Evolutionary conservation across 495 filamentous ascomycete species (phyloP).

Genomic region (Aspergillus sclerotiicarbonarius): DNA sequence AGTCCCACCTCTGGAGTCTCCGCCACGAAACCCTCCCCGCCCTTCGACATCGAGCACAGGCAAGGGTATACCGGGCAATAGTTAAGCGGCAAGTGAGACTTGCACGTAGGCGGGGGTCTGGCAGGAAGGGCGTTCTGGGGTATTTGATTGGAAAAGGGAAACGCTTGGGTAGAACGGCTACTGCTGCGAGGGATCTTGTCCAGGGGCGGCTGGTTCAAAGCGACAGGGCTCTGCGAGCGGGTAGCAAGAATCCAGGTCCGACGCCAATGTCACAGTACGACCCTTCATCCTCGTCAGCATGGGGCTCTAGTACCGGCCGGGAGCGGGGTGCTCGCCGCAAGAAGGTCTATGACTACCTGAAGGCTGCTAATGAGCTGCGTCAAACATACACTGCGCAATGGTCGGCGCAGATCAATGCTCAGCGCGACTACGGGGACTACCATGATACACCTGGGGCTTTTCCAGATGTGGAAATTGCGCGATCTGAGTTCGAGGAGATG

Average conservation of each 20-base stretch:
- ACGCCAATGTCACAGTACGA: constrained; percentile 44
- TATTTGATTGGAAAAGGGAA: constrained; percentile 47
- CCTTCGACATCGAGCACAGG: constrained; percentile 66
- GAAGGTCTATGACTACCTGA: constrained; percentile 81
- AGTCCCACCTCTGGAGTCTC: constrained; percentile 61
- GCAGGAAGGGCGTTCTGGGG: constrained; percentile 45
- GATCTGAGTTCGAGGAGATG: constrained; percentile 85
- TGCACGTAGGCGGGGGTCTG: constrained; percentile 30
- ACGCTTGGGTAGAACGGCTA: constrained; percentile 30
- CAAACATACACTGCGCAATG: constrained; percentile 71
- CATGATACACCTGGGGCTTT: constrained; percentile 71
- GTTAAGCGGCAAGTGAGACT: constrained; percentile 59
- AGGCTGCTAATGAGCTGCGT: constrained; percentile 85
- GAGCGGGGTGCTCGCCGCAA: constrained; percentile 63
- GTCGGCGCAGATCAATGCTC: constrained; percentile 49
- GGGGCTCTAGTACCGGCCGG: constrained; percentile 20
- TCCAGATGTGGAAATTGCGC: constrained; percentile 74
- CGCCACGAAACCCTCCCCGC: constrained; percentile 71
- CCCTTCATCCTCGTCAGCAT: constrained; percentile 24
- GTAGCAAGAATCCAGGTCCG: constrained; percentile 19
- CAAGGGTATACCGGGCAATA: constrained; percentile 71
- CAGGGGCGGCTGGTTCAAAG: background rate
- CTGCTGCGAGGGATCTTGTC: background rate
- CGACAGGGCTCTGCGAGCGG: background rate
- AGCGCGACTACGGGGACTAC: constrained; percentile 52